phyloP scores from a whole-genome alignment of 2,329 filamentous ascomycete species.

The Penicillium frequentans region DNA sequence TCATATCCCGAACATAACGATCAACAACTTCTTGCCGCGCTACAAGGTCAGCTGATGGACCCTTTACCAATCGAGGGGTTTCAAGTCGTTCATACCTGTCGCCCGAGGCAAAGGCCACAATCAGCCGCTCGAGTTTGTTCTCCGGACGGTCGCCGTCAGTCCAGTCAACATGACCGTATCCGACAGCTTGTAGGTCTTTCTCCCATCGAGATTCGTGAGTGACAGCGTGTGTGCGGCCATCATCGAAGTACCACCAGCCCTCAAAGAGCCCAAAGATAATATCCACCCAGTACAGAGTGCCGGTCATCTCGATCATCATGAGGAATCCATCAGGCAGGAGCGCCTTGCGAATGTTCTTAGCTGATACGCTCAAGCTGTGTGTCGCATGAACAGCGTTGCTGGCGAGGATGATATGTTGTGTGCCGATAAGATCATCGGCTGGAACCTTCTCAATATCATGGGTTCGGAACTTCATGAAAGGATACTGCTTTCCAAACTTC shows the following conservation, averaged over 20 bases:
- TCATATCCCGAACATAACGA: neutral
- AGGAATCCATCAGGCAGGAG: conserved; percentile 32
- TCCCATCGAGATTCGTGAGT: conserved; percentile 25
- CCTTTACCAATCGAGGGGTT: neutral
- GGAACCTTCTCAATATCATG: conserved; percentile 35
- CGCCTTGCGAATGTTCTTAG: conserved; percentile 24
- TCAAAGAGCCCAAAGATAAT: conserved; percentile 37
- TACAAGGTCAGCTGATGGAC: neutral
- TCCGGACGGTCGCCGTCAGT: conserved; percentile 31
- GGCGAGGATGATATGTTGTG: conserved; percentile 35
- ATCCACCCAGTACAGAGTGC: conserved; percentile 30
- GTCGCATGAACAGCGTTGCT: conserved; percentile 41
- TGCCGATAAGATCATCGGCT: conserved; percentile 11
- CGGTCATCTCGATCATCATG: conserved; percentile 35
- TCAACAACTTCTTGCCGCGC: neutral
- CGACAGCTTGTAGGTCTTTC: conserved; percentile 26
- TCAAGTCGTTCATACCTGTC: neutral
- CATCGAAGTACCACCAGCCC: conserved; percentile 43
- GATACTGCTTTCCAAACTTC: conserved; percentile 21
- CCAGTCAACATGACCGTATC: conserved; percentile 36
- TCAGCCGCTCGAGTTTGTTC: conserved; percentile 21
- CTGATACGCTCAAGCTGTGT: conserved; percentile 26
- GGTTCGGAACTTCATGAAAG: conserved; percentile 31
- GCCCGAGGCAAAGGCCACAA: conserved; percentile 21
- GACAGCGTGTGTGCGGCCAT: conserved; percentile 36